Evolutionary conservation across 257 asterid genomes (phyloP), one percentile per base, ranked within the genome.

Genomic region (Solanum sparsipilum): DNA sequence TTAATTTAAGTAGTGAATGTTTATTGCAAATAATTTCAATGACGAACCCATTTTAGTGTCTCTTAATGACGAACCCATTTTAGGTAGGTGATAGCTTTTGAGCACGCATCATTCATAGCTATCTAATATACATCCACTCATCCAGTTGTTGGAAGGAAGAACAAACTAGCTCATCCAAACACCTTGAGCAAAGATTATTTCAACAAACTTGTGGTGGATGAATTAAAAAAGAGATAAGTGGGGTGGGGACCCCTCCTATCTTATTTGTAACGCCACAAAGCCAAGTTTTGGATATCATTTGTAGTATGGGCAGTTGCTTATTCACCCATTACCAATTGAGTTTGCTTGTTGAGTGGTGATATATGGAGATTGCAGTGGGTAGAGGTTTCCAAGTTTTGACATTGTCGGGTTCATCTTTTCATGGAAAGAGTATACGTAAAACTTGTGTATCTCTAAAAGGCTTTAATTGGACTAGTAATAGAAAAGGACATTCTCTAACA

Each of bases 351-450:
- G 83, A 48, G 44, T 29, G 81, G 35, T 41, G 56, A 87, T 58
- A 87, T 31, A 95, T 94, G 98, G 92, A 87, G 35, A 86, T 89
- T 87, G 93, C 95, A 81, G 87, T 89, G 75, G 93, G 92, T 48
- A 91, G 93, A 91, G 82, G 94, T 87, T 91, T 90, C 88, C 97
- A 92, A 78, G 81, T 93, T 87, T 88, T 92, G 89, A 92, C 95
- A 34, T 88, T 87, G 88, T 36, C 88, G 15, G 41, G 86, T 74
- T 91, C 92, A 58, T 88, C 94, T 58, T 88, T 90, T 90, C 91
- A 83, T 34, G 89, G 92, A 38, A 96, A 88, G 73, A 68, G 81
- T 89, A 84, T 52, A 79, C 56, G 63, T 58, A 89, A 68, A 87
- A 72, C 93, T 16, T 65, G 90, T 41, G 87, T 91, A 20, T 88